phyloP scores from a whole-genome alignment of 116 monocot genomes.

The Posidonia oceanica region DNA sequence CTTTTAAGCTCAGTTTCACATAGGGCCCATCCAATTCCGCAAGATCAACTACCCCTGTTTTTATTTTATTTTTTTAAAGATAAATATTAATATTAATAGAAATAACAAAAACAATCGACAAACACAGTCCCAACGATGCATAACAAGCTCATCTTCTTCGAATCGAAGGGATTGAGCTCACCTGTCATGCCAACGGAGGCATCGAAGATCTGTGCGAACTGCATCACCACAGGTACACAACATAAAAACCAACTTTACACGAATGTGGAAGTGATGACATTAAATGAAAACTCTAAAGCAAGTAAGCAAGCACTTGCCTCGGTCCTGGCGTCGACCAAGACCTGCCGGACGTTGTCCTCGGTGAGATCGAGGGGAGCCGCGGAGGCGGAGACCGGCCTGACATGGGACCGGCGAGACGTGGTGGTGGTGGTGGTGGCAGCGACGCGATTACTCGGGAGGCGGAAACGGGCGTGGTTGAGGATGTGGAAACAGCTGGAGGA shows the following conservation, averaged over 20 bases:
- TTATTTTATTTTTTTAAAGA: neutral
- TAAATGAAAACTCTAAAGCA: neutral
- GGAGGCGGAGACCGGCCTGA: slow-evolving; percentile 10
- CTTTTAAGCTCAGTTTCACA: slow-evolving; percentile 70
- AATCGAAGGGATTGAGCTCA: neutral
- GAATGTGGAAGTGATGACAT: neutral
- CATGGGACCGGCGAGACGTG: neutral
- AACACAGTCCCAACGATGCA: neutral
- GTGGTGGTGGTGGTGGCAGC: neutral
- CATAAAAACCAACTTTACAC: neutral
- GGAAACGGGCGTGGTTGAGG: neutral
- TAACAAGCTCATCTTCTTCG: neutral
- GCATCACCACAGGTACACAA: slow-evolving; percentile 8
- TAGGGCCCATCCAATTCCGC: slow-evolving; percentile 86
- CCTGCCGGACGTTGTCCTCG: slow-evolving; percentile 61
- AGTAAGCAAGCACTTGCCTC: slow-evolving; percentile 25
- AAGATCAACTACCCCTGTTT: slow-evolving; percentile 57
- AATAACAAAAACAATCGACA: neutral
- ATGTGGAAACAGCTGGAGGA: neutral
- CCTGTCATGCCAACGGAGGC: slow-evolving; percentile 75
- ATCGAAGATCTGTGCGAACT: slow-evolving; percentile 71
- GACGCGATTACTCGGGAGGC: neutral
- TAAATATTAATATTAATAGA: neutral
- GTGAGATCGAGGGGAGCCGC: slow-evolving; percentile 49
- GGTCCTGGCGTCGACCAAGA: slow-evolving; percentile 47